These are phyloP conservation scores for Withania somnifera DNA, from an alignment of 305 asterid genomes.

Conservation along the genomic window DNA sequence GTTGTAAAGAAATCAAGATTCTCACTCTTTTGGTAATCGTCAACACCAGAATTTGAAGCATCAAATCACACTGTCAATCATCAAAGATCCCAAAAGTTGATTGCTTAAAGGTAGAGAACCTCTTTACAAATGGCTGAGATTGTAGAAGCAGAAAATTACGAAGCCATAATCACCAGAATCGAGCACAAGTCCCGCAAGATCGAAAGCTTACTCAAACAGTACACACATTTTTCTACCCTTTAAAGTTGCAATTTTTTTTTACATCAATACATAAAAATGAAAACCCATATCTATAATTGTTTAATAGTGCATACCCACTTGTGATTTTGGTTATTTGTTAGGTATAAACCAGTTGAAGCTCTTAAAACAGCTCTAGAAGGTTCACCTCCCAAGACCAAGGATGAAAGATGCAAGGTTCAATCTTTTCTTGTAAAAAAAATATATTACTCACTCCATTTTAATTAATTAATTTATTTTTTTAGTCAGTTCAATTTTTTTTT, in stretches of 20 bases:
- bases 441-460: too few relatives aligned
- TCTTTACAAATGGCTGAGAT: conserved; percentile 38
- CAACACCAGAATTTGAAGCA: neutral
- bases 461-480: too few relatives aligned
- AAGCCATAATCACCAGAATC: conserved; percentile 80
- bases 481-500: too few relatives aligned
- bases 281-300: neutral
- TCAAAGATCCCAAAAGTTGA: neutral
- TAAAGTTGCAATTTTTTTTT: neutral
- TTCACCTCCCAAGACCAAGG: conserved; percentile 81
- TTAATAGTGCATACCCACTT: neutral
- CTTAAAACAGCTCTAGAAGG: conserved; percentile 94
- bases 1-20: neutral
- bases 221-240: neutral
- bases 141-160: conserved; percentile 71
- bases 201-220: conserved; percentile 96
- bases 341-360: conserved; percentile 96
- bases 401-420: conserved; percentile 93
- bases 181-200: conserved; percentile 95
- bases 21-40: neutral
- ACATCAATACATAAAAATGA: neutral
- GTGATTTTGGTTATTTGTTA: conserved; percentile 9
- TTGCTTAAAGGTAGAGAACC: neutral
- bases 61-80: neutral
- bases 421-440: neutral